Base-by-base conservation (phyloP, 306 rosid genomes). In the Rosa multiflora region DNA sequence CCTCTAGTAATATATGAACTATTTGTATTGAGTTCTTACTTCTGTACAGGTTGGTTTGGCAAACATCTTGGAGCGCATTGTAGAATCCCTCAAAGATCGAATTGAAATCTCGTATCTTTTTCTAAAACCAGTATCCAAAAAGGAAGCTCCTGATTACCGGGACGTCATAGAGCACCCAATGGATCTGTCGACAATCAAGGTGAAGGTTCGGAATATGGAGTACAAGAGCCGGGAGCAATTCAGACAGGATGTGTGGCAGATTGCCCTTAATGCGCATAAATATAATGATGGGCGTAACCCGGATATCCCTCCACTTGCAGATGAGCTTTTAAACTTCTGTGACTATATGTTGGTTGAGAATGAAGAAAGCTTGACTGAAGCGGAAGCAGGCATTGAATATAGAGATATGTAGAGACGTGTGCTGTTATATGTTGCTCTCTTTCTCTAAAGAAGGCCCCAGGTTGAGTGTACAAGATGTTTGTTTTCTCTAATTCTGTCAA, bases 271-370 rank as follows among this genome's bases (percentile, higher is more conserved):
- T 79, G 97, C 98, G 55, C 97, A 94, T 72, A 82, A 14, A 83
- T 94, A 94, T 53, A 94, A 94, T 26, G 92, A 91, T n/a, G 89
- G 93, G n/a, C 87, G 95, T 64, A 90, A 94, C 82, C 98, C 95
- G 3, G 87, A 88, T 52, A 94, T 94, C 75, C 97, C 98, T 43
- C 97, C 98, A 48, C 81, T 89, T 77, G 97, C 98, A 1, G 98
- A 94, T 82, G 88, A 85, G 90, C 97, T 92, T 79, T 85, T 94
- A 79, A 93, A 86, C 85, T 81, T 89, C 76, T 94, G 97, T 85
- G 98, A 94, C 82, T 88, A 76, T 81, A 83, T 94, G 83, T 86
- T 94, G 81, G 80, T 85, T 70, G 92, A 88, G 83, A 90, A 88
- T 43, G 97, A 92, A 51, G 97, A 91, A 21, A 87, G 72, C 85